These are phyloP conservation scores for Fusarium annulatum DNA, from an alignment of 2,329 filamentous ascomycete genomes.

Conservation along the genomic window DNA sequence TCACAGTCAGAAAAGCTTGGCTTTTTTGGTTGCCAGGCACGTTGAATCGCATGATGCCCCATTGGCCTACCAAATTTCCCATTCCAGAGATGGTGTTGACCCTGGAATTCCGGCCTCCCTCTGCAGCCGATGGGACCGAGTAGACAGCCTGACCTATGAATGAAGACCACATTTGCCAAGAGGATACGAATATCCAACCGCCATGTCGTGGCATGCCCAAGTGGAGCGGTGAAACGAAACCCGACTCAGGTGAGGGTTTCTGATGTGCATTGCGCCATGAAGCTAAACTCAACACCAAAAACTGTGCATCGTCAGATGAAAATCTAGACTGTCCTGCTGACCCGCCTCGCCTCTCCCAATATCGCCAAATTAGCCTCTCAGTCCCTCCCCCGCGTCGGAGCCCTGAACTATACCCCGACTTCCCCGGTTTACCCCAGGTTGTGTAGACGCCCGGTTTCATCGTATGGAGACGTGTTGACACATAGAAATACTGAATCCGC, in stretches of 20 bases:
- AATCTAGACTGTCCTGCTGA: conserved; percentile 13
- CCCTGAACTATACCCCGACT: conserved; percentile 15
- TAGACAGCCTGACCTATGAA: background rate
- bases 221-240: background rate
- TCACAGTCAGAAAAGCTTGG: background rate
- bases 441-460: background rate
- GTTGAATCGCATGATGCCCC: background rate
- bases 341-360: conserved; percentile 13
- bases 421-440: conserved; percentile 34
- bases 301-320: conserved; percentile 2
- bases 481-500: conserved; percentile 5
- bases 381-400: background rate
- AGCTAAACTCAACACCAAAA: background rate
- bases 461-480: conserved; percentile 9
- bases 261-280: background rate
- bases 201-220: background rate
- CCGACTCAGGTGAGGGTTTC: background rate
- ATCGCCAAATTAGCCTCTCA: conserved; percentile 6
- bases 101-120: background rate
- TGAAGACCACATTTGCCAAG: background rate
- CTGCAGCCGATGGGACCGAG: background rate
- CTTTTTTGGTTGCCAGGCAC: background rate
- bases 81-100: background rate
- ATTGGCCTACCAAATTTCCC: background rate
- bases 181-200: background rate